These are phyloP conservation scores for Haematococcus lacustris DNA, from an alignment of 139 green algal species.

Conservation along the genomic window DNA sequence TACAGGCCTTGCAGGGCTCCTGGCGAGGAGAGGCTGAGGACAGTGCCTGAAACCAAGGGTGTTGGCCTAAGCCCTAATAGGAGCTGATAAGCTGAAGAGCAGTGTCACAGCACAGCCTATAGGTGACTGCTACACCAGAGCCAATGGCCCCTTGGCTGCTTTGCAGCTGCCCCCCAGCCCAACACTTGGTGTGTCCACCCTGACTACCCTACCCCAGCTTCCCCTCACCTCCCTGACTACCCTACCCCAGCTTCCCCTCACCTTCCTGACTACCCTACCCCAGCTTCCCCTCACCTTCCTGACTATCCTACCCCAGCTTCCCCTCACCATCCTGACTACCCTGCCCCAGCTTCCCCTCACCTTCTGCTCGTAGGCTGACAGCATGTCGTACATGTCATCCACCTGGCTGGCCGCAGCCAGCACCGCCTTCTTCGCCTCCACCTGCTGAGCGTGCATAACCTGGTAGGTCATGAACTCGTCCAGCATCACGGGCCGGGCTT, in stretches of 20 bases:
- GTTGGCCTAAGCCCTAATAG: too few relatives aligned
- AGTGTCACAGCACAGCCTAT: background rate
- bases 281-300: background rate
- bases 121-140: background rate
- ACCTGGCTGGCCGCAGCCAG: conserved; percentile 40
- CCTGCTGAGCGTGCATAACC: conserved; percentile 46
- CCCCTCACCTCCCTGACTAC: background rate
- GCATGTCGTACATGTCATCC: conserved; percentile 80
- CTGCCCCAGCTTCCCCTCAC: too few relatives aligned
- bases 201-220: background rate
- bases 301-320: too few relatives aligned
- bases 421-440: conserved; percentile 49
- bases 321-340: background rate
- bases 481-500: conserved; percentile 40
- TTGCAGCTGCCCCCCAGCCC: too few relatives aligned
- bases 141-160: background rate
- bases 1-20: too few relatives aligned
- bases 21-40: too few relatives aligned
- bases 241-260: background rate
- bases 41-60: too few relatives aligned
- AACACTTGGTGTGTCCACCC: too few relatives aligned
- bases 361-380: conserved; percentile 68
- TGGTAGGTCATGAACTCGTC: conserved; percentile 63
- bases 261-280: background rate
- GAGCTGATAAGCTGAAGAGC: too few relatives aligned